Evolutionary conservation across 2,329 filamentous ascomycete genomes (phyloP), one percentile per base, ranked within the genome.

Genomic region (Lachnellula hyalina): DNA sequence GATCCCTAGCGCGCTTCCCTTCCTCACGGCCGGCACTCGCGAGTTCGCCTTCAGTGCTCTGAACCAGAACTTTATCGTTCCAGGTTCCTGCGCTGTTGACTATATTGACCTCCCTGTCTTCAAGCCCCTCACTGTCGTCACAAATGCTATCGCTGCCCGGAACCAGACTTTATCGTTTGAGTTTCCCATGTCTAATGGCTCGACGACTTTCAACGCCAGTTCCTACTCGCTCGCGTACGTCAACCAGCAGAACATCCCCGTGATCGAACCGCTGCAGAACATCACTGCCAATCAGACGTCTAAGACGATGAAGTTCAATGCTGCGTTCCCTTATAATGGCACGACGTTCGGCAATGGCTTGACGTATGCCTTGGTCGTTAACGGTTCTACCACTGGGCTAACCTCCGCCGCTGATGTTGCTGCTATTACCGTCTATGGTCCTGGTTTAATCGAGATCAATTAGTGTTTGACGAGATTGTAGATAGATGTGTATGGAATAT

Each of bases 11-110:
- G 76, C 81, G 48, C 77, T 82, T 40, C 86, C 85, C 0, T 90
- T 90, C 74, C 68, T 89, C 36, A 89, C 87, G 0, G 79, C 80
- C 2, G 76, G 75, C n/a, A 76, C 80, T 1, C 78, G 79, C 3
- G 72, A 82, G 7, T 89, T 87, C 59, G 84, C 84, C 38, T 89
- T 83, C 69, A 83, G 79, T 0, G 81, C 81, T 2, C 73, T 88
- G 9, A 77, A 82, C 64, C 75, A 82, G 53, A 67, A 72, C 48
- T 87, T 89, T 62, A 68, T 84, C 56, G 77, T 87, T 0, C 77
- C 77, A 0, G 77, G 75, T 14, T 79, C 76, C 4, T 89, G 86
- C 71, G 77, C 80, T 2, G 75, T 79, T 52, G 62, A 73, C 40
- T 67, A 74, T 34, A 81, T 85, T 63, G 64, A 72, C 2, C 72